Percentiles rank a stretch among this genome's conserved stretches.
Conservation (phyloP, 805 yeast species). For the Candida boidinii region DNA sequence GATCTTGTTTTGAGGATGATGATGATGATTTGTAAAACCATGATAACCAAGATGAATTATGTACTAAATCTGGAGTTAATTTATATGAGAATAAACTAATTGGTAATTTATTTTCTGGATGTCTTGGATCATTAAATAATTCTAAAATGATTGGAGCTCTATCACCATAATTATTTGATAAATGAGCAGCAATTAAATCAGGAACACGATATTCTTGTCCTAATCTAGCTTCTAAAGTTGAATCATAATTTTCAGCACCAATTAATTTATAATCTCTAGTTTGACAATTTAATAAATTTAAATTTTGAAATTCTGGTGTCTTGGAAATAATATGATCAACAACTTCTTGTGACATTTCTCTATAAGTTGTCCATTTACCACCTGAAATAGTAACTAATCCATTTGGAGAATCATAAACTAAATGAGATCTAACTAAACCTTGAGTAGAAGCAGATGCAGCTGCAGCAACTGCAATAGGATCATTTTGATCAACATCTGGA, state of each 20-base stretch:
- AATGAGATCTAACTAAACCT: conserved; percentile 85
- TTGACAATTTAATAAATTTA: conserved; percentile 33
- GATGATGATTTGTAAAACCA: not conserved
- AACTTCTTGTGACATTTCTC: conserved; percentile 97
- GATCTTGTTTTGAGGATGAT: conserved; percentile 6
- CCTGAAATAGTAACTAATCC: conserved; percentile 88
- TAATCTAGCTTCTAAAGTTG: conserved; percentile 66
- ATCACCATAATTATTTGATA: conserved; percentile 83
- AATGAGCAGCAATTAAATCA: conserved; percentile 68
- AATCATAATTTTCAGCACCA: conserved; percentile 79
- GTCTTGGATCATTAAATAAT: conserved; percentile 29
- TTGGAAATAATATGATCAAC: conserved; percentile 59
- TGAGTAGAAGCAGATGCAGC: conserved; percentile 50
- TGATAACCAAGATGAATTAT: too few species aligned
- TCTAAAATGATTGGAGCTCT: conserved; percentile 76
- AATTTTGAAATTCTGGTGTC: conserved; percentile 26
- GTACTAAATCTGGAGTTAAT: too few species aligned
- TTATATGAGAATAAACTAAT: too few species aligned
- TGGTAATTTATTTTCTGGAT: conserved; percentile 52
- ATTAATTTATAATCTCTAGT: conserved; percentile 50
- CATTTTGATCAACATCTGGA: conserved; percentile 8
- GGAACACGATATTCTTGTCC: conserved; percentile 72
- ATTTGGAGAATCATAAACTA: conserved; percentile 56
- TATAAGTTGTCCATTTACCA: conserved; percentile 97
- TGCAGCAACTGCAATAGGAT: too few species aligned